phyloP scores from a whole-genome alignment of 208 protist genomes.

The Acanthamoeba pearcei region DNA sequence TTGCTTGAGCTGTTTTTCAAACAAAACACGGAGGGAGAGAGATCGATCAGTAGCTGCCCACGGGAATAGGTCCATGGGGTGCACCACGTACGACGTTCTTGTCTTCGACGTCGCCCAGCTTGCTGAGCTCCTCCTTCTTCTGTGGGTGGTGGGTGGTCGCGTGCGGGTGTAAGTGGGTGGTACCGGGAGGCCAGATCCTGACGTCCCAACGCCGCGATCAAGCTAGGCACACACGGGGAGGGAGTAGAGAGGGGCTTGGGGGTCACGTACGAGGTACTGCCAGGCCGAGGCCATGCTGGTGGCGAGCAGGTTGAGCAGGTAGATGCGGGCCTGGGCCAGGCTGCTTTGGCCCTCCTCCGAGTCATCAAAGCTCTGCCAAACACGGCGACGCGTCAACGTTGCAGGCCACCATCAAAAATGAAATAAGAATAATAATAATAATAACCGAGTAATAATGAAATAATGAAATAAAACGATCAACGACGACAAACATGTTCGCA shows the following conservation, averaged over 20 bases:
- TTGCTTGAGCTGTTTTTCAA: slow-evolving; percentile 71
- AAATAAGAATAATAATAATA: neutral
- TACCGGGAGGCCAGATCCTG: too few species aligned
- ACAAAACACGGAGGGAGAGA: neutral
- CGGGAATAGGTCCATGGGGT: too few species aligned
- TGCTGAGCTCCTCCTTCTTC: slow-evolving; percentile 78
- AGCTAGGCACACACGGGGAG: neutral
- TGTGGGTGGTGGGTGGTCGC: neutral
- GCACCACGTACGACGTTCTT: slow-evolving; percentile 59
- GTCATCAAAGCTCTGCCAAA: neutral
- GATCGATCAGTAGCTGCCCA: neutral
- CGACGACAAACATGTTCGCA: too few species aligned
- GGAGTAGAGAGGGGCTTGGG: too few species aligned
- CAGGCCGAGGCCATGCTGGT: slow-evolving; percentile 1
- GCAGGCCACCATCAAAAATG: neutral
- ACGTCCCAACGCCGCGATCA: too few species aligned
- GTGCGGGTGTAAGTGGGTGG: too few species aligned
- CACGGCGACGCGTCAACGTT: neutral
- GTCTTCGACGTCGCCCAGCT: slow-evolving; percentile 78
- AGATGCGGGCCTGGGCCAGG: neutral
- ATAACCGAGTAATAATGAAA: too few species aligned
- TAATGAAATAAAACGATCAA: too few species aligned
- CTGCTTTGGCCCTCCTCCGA: neutral
- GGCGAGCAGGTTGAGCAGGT: neutral
- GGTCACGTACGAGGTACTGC: neutral